Base-by-base conservation (phyloP, 352 stramenopile species). In the Globisporangium heterothallicum region DNA sequence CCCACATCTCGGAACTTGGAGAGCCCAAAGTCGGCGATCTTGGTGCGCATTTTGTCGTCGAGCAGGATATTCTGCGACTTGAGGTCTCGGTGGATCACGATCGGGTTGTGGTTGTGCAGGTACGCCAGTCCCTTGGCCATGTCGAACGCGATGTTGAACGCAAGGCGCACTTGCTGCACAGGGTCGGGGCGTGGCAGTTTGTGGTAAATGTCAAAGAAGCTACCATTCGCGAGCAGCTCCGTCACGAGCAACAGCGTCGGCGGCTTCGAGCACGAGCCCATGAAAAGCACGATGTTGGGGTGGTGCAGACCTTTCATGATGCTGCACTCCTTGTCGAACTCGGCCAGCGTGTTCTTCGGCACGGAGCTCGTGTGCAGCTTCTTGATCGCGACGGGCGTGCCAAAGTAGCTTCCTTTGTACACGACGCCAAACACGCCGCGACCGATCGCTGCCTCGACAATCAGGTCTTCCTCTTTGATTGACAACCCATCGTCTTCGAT, bases 211-310 rank as follows among this genome's bases (percentile, higher is more conserved):
- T 94, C 84, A 40, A 91, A 92, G 64, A 94, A 90, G 49, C 78
- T 90, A 42, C 78, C 81, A 49, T 90, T 91, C 8, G 73, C 52
- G 18, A 94, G 88, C 26, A 98, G 63, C 68, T 99, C 94, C 0
- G 95, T 98, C 19, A 99, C 81, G 19, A 98, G 96, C 24, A 97
- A 70, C 24, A 98, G 69, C 60, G 98, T 98, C 25, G 94, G 94
- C n/a, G 95, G 87, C 56, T 96, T 89, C n/a, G 97, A 88, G 74
- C 93, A 98, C 18, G 94, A 97, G 26, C 94, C 94, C 87, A 99
- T 98, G 63, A 98, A 98, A 10, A 99, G 72, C 54, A 98, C 97
- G 50, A 99, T 98, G 68, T 98, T 98, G 7, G 96, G 95, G 71
- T 99, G 96, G 52, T 97, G 72, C 50, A 99, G 86, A 2, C 81